Conservation (phyloP, 306 rosid genomes). For the Castanospermum australe region DNA sequence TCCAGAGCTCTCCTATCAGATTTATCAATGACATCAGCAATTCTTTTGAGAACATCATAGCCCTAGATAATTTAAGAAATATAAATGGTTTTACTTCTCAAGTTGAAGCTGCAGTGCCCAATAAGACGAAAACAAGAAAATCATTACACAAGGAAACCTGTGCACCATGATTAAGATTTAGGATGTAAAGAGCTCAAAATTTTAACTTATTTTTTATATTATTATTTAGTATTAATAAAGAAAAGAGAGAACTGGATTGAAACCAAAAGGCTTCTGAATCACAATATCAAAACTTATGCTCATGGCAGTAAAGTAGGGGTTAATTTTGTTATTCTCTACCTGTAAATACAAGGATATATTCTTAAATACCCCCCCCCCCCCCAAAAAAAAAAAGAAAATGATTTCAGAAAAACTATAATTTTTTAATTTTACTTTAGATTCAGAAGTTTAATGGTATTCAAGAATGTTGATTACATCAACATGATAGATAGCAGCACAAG, state of each 20-base stretch:
- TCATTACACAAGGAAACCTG: slow-evolving; percentile 1
- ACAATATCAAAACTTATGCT: neutral
- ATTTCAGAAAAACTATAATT: neutral
- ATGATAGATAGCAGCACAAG: neutral
- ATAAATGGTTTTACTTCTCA: slow-evolving; percentile 20
- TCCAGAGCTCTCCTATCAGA: slow-evolving; percentile 54
- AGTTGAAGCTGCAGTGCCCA: slow-evolving; percentile 24
- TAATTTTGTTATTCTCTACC: neutral
- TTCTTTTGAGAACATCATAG: slow-evolving; percentile 72
- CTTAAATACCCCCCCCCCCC: neutral
- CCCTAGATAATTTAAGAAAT: slow-evolving; percentile 56
- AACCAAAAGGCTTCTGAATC: slow-evolving; percentile 4
- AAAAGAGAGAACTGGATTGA: neutral
- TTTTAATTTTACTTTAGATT: slow-evolving; percentile 13
- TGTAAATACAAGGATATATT: neutral
- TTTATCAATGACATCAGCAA: slow-evolving; percentile 73
- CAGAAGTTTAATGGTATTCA: neutral
- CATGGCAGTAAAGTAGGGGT: neutral
- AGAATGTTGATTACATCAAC: slow-evolving; percentile 18
- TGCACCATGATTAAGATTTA: slow-evolving; percentile 12
- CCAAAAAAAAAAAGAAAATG: neutral
- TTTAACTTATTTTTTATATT: neutral
- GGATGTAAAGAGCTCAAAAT: slow-evolving; percentile 7
- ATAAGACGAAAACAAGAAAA: slow-evolving; percentile 7
- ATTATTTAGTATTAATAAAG: neutral